Conservation (phyloP, 2,329 filamentous ascomycete genomes). For the Microcyclospora tardicrescens region DNA sequence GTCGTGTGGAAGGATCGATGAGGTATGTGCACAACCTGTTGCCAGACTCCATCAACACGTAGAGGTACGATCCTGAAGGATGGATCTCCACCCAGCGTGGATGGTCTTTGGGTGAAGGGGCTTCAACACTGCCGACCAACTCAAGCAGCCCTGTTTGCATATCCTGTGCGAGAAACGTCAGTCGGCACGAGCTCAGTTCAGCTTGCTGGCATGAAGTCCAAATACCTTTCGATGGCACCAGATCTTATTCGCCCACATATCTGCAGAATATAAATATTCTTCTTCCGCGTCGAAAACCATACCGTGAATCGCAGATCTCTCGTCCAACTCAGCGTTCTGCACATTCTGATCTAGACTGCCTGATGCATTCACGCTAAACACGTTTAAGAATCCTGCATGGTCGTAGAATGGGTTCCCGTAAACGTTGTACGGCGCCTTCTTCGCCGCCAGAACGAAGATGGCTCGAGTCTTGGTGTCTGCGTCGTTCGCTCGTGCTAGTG, state of each 20-base stretch:
- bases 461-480: constrained; percentile 69
- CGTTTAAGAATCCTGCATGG: constrained; percentile 67
- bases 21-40: constrained; percentile 73
- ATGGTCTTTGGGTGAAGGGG: constrained; percentile 59
- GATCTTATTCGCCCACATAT: constrained; percentile 64
- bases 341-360: constrained; percentile 51
- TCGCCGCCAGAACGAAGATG: constrained; percentile 74
- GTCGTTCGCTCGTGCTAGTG: constrained; percentile 51
- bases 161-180: constrained; percentile 23
- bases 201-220: neutral
- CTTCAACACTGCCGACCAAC: constrained; percentile 59
- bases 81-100: constrained; percentile 83
- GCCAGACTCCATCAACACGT: constrained; percentile 80
- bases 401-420: constrained; percentile 89
- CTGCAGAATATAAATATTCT: constrained; percentile 65
- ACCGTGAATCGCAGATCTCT: constrained; percentile 61
- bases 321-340: constrained; percentile 61
- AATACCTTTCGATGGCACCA: constrained; percentile 64
- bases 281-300: constrained; percentile 69
- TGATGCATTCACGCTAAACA: constrained; percentile 48
- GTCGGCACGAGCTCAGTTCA: neutral
- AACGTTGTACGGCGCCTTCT: constrained; percentile 64
- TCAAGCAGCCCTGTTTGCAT: constrained; percentile 47
- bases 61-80: constrained; percentile 63
- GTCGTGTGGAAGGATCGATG: constrained; percentile 57